Conservation (phyloP, 768 basidiomycete species). For the Rhodotorula toruloides region DNA sequence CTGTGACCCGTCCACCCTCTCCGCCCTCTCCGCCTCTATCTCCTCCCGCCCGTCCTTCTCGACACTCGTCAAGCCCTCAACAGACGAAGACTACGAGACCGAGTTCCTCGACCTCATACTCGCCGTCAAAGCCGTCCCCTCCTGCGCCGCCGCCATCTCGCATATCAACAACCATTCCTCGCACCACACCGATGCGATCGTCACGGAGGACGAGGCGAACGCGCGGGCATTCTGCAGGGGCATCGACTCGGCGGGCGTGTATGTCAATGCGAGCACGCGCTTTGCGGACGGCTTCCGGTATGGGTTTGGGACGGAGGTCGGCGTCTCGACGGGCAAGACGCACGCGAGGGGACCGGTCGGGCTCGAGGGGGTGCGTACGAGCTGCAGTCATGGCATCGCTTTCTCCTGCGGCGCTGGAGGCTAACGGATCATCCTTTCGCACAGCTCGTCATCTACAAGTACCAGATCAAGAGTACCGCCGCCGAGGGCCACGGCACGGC, state of each 20-base stretch:
- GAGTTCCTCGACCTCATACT: slow-evolving; percentile 84
- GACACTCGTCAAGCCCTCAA: slow-evolving; percentile 55
- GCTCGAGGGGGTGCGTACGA: slow-evolving; percentile 48
- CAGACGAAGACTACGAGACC: slow-evolving; percentile 65
- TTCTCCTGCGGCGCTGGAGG: not conserved
- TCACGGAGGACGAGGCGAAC: slow-evolving; percentile 64
- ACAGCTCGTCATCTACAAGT: slow-evolving; percentile 93
- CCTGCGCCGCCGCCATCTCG: slow-evolving; percentile 66
- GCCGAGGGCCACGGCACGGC: slow-evolving; percentile 73
- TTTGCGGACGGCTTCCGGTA: slow-evolving; percentile 96
- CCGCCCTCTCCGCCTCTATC: slow-evolving; percentile 51
- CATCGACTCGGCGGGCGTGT: slow-evolving; percentile 87
- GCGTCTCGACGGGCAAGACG: slow-evolving; percentile 91
- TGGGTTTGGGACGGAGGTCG: slow-evolving; percentile 96
- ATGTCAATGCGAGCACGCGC: slow-evolving; percentile 88
- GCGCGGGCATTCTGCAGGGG: slow-evolving; percentile 74
- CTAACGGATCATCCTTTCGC: too few relatives aligned
- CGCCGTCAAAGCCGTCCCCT: slow-evolving; percentile 70
- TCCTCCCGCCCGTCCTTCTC: slow-evolving; percentile 36
- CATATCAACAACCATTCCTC: slow-evolving; percentile 92
- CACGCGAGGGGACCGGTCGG: slow-evolving; percentile 96
- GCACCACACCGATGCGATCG: slow-evolving; percentile 89
- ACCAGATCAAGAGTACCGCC: slow-evolving; percentile 73
- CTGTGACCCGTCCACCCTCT: slow-evolving; percentile 66
- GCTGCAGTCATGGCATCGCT: not conserved